Percentiles rank a stretch among this genome's conserved stretches.
Evolutionary conservation across 1,139 yeast genomes (phyloP).

Genomic region (Candida mesenterica): DNA sequence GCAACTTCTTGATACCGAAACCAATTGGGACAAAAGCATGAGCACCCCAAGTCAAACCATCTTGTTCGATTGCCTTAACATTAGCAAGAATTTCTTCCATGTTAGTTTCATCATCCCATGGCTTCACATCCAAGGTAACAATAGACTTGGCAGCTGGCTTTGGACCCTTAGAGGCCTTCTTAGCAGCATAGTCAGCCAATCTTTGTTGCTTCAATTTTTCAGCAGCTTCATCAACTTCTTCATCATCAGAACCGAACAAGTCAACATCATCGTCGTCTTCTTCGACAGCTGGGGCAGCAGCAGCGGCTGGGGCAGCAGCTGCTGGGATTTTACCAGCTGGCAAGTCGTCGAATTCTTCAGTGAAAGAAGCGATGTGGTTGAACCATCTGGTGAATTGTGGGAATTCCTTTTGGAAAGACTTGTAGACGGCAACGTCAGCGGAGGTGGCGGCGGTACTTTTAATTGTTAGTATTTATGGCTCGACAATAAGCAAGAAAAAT

Average conservation of each 20-base stretch:
- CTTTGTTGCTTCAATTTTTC: constrained; percentile 96
- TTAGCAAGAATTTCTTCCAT: constrained; percentile 82
- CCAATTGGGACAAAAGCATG: constrained; percentile 95
- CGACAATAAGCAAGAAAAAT: constrained; percentile 4
- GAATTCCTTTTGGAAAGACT: constrained; percentile 91
- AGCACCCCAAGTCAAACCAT: constrained; percentile 99
- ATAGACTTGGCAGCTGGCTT: constrained; percentile 98
- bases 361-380: constrained; percentile 93
- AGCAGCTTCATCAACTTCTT: constrained; percentile 93
- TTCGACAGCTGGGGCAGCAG: constrained; percentile 65
- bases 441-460: constrained; percentile 80
- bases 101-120: constrained; percentile 99
- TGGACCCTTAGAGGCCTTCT: constrained; percentile 96
- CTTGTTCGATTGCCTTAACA: constrained; percentile 81
- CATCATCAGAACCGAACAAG: constrained; percentile 92
- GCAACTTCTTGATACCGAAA: constrained; percentile 99
- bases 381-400: constrained; percentile 98
- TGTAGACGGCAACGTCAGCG: constrained; percentile 93
- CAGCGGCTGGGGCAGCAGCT: constrained; percentile 31
- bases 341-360: constrained; percentile 75
- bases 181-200: constrained; percentile 95
- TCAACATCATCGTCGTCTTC: constrained; percentile 91
- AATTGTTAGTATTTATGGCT: constrained; percentile 24
- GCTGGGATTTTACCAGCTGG: constrained; percentile 74
- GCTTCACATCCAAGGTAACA: constrained; percentile 96